Percentiles rank a stretch among this genome's conserved stretches.
Evolutionary conservation across 345 rosid genomes (phyloP).

Genomic region (Ceriops tagal): DNA sequence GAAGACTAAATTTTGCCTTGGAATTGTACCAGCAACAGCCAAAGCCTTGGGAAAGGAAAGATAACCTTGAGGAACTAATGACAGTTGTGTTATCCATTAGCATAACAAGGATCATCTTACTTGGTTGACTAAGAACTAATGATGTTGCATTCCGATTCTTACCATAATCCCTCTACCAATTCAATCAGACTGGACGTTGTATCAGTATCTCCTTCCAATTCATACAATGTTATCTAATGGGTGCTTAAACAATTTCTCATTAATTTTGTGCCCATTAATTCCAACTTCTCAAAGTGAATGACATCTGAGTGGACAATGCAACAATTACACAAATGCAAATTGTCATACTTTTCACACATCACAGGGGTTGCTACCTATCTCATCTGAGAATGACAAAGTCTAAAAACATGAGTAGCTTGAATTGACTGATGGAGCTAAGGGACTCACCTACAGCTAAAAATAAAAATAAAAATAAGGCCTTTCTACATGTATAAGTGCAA

Average conservation of each 20-base stretch:
- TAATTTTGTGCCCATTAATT: too few species aligned
- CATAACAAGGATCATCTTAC: neutral
- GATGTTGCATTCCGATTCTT: neutral
- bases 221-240: too few species aligned
- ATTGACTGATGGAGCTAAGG: neutral
- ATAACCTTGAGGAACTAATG: neutral
- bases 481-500: too few species aligned
- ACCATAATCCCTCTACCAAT: neutral
- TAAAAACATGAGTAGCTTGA: neutral
- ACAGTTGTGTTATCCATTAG: neutral
- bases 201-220: too few species aligned
- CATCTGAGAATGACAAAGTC: neutral
- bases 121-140: neutral
- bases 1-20: neutral
- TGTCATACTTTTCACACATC: too few species aligned
- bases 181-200: neutral
- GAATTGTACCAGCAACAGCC: too few species aligned
- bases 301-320: too few species aligned
- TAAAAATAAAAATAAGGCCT: neutral
- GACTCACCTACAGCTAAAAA: neutral
- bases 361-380: neutral
- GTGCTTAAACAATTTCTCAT: too few species aligned
- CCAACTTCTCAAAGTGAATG: too few species aligned
- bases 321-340: too few species aligned
- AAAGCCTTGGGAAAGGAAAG: too few species aligned